These are phyloP conservation scores for Phytophthora cryptogea DNA, from an alignment of 352 stramenopile genomes.

Conservation along the genomic window DNA sequence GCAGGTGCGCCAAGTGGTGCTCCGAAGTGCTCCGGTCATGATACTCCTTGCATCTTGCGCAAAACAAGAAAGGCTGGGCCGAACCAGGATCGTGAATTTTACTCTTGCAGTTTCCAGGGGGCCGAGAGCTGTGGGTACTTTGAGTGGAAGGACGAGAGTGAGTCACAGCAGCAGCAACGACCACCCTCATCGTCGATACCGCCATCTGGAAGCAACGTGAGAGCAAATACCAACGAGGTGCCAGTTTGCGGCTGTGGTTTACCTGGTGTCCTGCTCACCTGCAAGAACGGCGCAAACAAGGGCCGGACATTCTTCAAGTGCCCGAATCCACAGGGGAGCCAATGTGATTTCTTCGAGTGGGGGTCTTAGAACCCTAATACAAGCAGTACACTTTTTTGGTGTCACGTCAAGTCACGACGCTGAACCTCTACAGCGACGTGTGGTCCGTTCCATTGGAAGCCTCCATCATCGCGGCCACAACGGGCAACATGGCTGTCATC, in stretches of 20 bases:
- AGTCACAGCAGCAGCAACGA: constrained; percentile 11
- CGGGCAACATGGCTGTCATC: constrained; percentile 48
- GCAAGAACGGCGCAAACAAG: constrained; percentile 83
- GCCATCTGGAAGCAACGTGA: neutral
- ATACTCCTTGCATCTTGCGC: constrained; percentile 45
- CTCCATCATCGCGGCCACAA: constrained; percentile 70
- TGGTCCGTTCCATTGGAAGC: constrained; percentile 37
- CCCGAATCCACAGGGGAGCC: constrained; percentile 71
- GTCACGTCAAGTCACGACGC: neutral
- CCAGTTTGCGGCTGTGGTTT: constrained; percentile 55
- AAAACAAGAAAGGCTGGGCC: constrained; percentile 50
- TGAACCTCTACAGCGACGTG: constrained; percentile 20
- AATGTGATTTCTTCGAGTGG: constrained; percentile 95
- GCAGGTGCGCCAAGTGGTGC: constrained; percentile 1
- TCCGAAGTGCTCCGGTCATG: constrained; percentile 54
- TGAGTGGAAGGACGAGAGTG: constrained; percentile 90
- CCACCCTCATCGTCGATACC: constrained; percentile 4
- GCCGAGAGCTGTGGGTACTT: constrained; percentile 77
- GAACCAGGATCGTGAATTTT: constrained; percentile 95
- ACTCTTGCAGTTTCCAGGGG: constrained; percentile 80
- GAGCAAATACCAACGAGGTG: constrained; percentile 2
- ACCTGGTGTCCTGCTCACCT: constrained; percentile 52
- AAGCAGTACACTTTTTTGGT: constrained; percentile 9
- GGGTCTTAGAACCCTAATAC: constrained; percentile 34
- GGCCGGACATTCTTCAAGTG: constrained; percentile 95